Evolutionary conservation across 2,329 filamentous ascomycete species (phyloP).

Genomic region (Diaporthe citri): DNA sequence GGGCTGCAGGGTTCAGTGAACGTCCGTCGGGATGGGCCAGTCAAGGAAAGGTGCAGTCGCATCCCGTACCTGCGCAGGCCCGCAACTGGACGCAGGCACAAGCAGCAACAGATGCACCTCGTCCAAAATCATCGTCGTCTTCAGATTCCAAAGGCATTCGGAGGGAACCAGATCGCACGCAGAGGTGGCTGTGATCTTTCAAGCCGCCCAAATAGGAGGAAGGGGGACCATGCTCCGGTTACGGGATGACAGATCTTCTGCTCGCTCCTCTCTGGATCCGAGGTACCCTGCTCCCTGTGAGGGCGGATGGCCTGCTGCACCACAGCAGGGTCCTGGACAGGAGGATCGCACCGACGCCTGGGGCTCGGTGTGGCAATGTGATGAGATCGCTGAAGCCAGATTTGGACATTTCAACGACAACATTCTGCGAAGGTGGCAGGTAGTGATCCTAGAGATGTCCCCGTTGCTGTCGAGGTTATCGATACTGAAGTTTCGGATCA

Average conservation of each 20-base stretch:
- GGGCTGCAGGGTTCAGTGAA: conserved; percentile 39
- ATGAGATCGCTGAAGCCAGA: conserved; percentile 25
- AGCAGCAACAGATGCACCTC: conserved; percentile 13
- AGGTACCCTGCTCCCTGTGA: conserved; percentile 35
- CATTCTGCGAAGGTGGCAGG: neutral
- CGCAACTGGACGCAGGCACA: conserved; percentile 24
- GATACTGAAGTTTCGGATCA: neutral
- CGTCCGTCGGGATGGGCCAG: conserved; percentile 31
- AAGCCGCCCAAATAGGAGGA: neutral
- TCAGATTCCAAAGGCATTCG: neutral
- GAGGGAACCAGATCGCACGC: neutral
- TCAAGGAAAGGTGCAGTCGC: conserved; percentile 19
- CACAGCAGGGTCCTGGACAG: conserved; percentile 26
- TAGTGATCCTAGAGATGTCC: neutral
- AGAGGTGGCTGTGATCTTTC: neutral
- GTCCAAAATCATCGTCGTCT: neutral
- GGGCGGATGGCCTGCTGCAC: conserved; percentile 23
- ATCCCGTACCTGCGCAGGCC: conserved; percentile 37
- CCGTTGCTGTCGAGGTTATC: neutral
- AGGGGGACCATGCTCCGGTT: conserved; percentile 11
- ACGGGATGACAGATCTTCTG: conserved; percentile 21
- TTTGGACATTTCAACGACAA: conserved; percentile 7
- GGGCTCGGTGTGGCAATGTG: conserved; percentile 40
- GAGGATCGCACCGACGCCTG: conserved; percentile 36
- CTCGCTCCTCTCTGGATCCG: conserved; percentile 30